phyloP scores from a whole-genome alignment of 768 basidiomycete genomes.

The Lactarius pseudohatsudake region DNA sequence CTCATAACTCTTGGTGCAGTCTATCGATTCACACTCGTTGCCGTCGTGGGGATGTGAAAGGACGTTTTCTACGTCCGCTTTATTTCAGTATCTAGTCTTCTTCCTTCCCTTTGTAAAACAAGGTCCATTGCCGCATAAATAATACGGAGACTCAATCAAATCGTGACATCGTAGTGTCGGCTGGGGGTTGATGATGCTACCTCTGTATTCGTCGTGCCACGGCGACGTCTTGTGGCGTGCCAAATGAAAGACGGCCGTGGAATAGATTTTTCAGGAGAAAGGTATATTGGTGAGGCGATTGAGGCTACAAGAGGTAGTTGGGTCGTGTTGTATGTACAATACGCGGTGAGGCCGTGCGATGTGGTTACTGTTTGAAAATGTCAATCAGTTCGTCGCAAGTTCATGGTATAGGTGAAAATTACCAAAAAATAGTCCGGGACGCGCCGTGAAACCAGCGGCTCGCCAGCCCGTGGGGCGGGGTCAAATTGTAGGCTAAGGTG shows the following conservation, averaged over 20 bases:
- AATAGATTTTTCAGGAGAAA: conserved; percentile 19
- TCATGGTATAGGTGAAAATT: conserved; percentile 33
- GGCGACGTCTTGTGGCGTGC: conserved; percentile 7
- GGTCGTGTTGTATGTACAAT: conserved; percentile 31
- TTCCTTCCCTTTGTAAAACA: conserved; percentile 22
- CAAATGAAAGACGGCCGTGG: conserved; percentile 1
- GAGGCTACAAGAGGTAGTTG: conserved; percentile 28
- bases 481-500: conserved; percentile 93
- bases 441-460: conserved; percentile 94
- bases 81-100: conserved; percentile 28
- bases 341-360: conserved; percentile 19
- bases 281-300: conserved; percentile 29
- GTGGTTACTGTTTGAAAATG: conserved; percentile 22
- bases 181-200: conserved; percentile 7
- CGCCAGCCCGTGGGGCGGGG: conserved; percentile 97
- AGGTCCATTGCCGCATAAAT: conserved; percentile 26
- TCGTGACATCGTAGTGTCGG: conserved; percentile 20
- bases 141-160: conserved; percentile 19
- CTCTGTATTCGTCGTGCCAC: conserved; percentile 11
- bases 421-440: conserved; percentile 95
- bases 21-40: conserved; percentile 5
- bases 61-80: conserved; percentile 25
- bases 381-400: neutral
- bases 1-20: neutral
- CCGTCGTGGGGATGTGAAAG: conserved; percentile 10